Percentiles rank a stretch among this genome's conserved stretches.
These are phyloP conservation scores for Apiotrichum sp. DNA, from an alignment of 1,284 basidiomycete genomes.

Conservation along the genomic window DNA sequence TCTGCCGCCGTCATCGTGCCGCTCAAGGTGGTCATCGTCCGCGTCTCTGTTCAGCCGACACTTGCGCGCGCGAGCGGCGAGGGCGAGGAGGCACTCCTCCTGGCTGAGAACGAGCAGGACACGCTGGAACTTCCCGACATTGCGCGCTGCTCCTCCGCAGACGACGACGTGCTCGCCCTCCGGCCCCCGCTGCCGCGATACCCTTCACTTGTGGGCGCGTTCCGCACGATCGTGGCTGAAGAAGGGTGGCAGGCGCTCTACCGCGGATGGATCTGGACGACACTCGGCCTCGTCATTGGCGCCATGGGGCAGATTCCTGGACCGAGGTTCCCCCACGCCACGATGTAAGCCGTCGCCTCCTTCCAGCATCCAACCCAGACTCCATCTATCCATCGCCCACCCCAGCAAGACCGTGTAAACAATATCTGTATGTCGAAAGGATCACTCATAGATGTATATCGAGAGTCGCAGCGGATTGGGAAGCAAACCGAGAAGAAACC, in stretches of 20 bases:
- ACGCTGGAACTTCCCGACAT: slow-evolving; percentile 51
- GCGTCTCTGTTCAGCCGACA: slow-evolving; percentile 76
- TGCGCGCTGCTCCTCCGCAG: slow-evolving; percentile 32
- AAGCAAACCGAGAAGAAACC: no score
- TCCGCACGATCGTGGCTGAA: slow-evolving; percentile 67
- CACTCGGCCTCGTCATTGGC: slow-evolving; percentile 45
- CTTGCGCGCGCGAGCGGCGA: slow-evolving; percentile 58
- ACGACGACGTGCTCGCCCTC: slow-evolving; percentile 81
- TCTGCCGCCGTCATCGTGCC: slow-evolving; percentile 65
- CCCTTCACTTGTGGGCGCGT: slow-evolving; percentile 65
- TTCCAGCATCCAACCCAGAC: no score
- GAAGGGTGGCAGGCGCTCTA: slow-evolving; percentile 72
- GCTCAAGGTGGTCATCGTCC: slow-evolving; percentile 70
- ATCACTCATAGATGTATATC: no score
- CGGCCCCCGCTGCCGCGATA: slow-evolving; percentile 78
- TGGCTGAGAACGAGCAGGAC: slow-evolving; percentile 51
- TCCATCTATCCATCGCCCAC: no score
- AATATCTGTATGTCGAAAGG: no score
- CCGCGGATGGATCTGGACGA: slow-evolving; percentile 80
- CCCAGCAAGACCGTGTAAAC: no score
- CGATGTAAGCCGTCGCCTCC: no score
- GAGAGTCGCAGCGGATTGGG: no score
- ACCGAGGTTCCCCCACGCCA: no score
- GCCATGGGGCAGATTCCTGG: background rate
- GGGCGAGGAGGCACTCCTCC: slow-evolving; percentile 44